These are phyloP conservation scores for Hondaea fermentalgiana DNA, from an alignment of 108 stramenopile species.

Conservation along the genomic window DNA sequence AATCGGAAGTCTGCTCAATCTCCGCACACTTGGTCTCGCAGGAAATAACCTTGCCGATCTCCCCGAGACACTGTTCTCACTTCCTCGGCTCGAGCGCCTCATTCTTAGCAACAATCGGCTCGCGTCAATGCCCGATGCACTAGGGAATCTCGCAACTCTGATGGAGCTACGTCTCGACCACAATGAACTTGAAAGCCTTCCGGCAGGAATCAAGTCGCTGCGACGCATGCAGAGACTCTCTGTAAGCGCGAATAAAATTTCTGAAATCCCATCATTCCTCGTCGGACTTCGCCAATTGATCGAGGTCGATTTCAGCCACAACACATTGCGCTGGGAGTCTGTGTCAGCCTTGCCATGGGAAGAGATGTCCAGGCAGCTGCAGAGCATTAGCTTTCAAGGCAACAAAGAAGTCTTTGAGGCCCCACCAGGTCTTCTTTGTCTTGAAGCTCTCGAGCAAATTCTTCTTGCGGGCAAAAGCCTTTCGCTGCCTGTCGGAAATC, in stretches of 20 bases:
- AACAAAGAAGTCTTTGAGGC: background rate
- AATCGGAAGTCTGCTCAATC: background rate
- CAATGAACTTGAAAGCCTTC: background rate
- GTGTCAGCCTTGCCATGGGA: background rate
- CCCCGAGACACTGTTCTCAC: background rate
- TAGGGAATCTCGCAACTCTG: background rate
- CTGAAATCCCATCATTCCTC: background rate
- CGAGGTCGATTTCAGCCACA: background rate
- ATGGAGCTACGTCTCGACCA: background rate
- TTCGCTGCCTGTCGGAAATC: background rate
- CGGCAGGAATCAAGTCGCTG: background rate
- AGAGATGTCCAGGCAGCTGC: background rate
- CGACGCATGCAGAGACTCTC: background rate
- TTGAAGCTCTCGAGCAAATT: background rate
- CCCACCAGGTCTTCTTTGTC: background rate
- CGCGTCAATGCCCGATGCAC: background rate
- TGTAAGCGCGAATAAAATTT: background rate
- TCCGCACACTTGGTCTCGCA: background rate
- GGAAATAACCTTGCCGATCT: background rate
- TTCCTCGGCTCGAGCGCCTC: background rate
- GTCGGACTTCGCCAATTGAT: background rate
- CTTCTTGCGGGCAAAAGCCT: background rate
- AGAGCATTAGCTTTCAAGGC: background rate
- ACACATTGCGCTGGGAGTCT: background rate
- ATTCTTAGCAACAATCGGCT: background rate